phyloP scores from a whole-genome alignment of 2,329 filamentous ascomycete species.

The Scedosporium apiospermum region DNA sequence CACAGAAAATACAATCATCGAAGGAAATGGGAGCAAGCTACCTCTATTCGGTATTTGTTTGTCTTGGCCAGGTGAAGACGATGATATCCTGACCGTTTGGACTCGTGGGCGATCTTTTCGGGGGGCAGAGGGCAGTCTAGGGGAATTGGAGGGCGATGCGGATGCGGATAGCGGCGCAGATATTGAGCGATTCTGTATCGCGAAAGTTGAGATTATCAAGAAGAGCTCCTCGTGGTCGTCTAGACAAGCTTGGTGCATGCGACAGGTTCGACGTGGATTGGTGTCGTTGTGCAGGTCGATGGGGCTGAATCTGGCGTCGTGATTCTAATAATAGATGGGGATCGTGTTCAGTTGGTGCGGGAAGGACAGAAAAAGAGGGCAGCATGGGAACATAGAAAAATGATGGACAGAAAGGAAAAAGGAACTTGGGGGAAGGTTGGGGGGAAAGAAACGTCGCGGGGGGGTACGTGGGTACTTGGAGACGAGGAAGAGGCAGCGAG shows the following conservation, averaged over 20 bases:
- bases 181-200: slow-evolving; percentile 1
- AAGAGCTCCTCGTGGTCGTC: background rate
- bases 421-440: slow-evolving; percentile 5
- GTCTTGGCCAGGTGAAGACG: background rate
- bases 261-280: slow-evolving; percentile 9
- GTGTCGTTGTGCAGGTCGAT: slow-evolving; percentile 12
- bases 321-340: slow-evolving; percentile 42
- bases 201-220: background rate
- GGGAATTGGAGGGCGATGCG: background rate
- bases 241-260: background rate
- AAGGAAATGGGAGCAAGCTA: slow-evolving; percentile 3
- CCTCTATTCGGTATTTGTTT: background rate
- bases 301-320: slow-evolving; percentile 42
- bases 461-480: background rate
- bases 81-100: background rate
- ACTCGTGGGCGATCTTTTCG: background rate
- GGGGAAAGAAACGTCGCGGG: background rate
- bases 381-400: slow-evolving; percentile 11
- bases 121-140: background rate
- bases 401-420: slow-evolving; percentile 11
- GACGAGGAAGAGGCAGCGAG: background rate
- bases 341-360: slow-evolving; percentile 29
- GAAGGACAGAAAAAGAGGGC: slow-evolving; percentile 14
- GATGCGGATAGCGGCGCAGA: background rate
- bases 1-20: background rate